Base-by-base conservation (phyloP, 176 grass and related monocot genomes). In the Zoysia pacifica region DNA sequence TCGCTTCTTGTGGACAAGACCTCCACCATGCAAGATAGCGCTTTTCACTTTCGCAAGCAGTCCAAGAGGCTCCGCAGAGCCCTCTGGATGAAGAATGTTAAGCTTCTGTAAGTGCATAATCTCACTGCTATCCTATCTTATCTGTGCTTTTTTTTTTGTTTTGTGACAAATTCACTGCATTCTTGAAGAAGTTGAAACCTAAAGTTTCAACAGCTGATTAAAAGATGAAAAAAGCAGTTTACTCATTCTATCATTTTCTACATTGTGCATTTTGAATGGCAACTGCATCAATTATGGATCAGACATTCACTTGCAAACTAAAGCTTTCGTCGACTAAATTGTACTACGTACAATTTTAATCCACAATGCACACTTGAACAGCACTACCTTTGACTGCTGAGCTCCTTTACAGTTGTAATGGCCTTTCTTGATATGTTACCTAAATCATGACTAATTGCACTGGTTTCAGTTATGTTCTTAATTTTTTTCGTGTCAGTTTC, bases 31-130 rank as follows among this genome's bases (percentile, higher is more conserved):
- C 94, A 97, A 79, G 91, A 97, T 73, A 86, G 94, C 40, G 19
- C 89, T 8, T 97, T 94, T 55, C 94, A 97, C 79, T 97, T 97
- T 76, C 85, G 82, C 55, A 97, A 97, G 68, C 94, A 97, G 63
- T 97, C 94, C 54, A 94, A 83, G 76, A 90, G 89, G 63, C 94
- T 97, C 61, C 82, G 82, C 9, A 87, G 82, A 84, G 89, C 91
- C 69, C 91, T 97, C 51, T 94, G 94, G 91, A 91, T 97, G 89
- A 97, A 97, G 83, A 97, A 97, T 64, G 91, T 77, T 68, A 97
- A 97, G 81, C 94, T 97, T 88, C 55, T 97, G 94, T 97, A 86
- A 88, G 89, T 69, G 9, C 9, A 10, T 48, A 75, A 62, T 56
- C 18, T 37, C 11, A 7, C 1, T 37, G 6, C 45, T 9, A 18